Evolutionary conservation across 2,329 filamentous ascomycete genomes (phyloP), one percentile per base, ranked within the genome.

Genomic region (Ploettnerulaceae sp.): DNA sequence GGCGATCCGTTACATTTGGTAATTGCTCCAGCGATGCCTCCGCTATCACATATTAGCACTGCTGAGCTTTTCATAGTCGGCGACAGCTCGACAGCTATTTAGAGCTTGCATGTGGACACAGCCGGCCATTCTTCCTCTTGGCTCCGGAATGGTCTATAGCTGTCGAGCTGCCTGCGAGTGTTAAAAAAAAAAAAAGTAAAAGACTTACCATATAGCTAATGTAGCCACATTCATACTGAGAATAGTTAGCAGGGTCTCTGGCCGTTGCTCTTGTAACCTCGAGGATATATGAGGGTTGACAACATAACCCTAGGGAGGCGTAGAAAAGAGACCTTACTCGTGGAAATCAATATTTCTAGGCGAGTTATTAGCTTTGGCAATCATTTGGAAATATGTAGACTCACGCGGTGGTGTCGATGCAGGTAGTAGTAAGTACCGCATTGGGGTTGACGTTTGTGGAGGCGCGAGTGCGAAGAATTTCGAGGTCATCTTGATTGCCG

Each of bases 1-100:
- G 70, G 71, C 9, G 61, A 52, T 18, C 71, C 72, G 9, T 64
- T 64, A 57, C 75, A 76, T 54, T 70, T 69, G 34, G 66, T 62
- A 37, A 71, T 69, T 15, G 63, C 52, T 22, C 70, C 71, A 0
- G 72, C 66, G 49, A 75, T 75, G 45, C 64, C 69, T 41, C 70
- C 69, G n/a, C n/a, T n/a, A n/a, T n/a, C n/a, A n/a, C n/a, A n/a
- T n/a, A n/a, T n/a, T n/a, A n/a, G n/a, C n/a, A n/a, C n/a, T n/a
- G n/a, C n/a, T n/a, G n/a, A n/a, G n/a, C n/a, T n/a, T n/a, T n/a
- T n/a, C n/a, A n/a, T n/a, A n/a, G n/a, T n/a, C n/a, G n/a, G n/a
- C n/a, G n/a, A n/a, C n/a, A n/a, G n/a, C n/a, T n/a, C n/a, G n/a
- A n/a, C n/a, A n/a, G n/a, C n/a, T n/a, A n/a, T n/a, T n/a, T n/a